Base-by-base conservation (phyloP, 1,139 yeast genomes). In the Yamadazyma triangularis region DNA sequence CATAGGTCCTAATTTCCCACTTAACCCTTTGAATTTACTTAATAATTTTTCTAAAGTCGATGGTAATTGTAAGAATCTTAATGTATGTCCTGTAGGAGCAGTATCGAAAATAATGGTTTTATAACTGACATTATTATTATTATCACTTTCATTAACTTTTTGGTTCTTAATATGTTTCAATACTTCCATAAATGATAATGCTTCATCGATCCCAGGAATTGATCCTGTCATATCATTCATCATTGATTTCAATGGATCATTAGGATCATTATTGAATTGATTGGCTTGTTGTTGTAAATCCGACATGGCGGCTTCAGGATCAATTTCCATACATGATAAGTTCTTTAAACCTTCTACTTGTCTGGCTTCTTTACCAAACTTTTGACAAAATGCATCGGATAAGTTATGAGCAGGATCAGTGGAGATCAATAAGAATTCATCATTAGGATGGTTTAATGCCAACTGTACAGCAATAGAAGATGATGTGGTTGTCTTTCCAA, bases 351-450 rank as follows among this genome's bases (percentile, higher is more conserved):
- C 97, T 26, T 91, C 87, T 16, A 91, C 97, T 36, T 79, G 74
- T 51, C 96, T 76, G 8, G 98, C 97, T 48, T 91, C 98, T 56
- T 91, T 91, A 46, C 95, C 95, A 52, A 91, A 91, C 58, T 91
- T 91, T 57, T 91, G 98, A 54, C 96, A 95, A 60, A 91, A 91
- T 1, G 98, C 98, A 58, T 91, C 98, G 21, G 95, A 84, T 47
- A 91, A 70, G 56, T 91, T 91, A 59, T 91, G 98, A 4, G 98
- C 98, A 15, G 98, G 98, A 60, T 91, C 98, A 1, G 98, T 91
- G 18, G 97, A 89, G 47, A 91, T 91, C 50, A 91, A 68, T 39
- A 91, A 68, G 44, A 88, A 94, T 48, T 84, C 80, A 44, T 86
- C 89, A 19, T 75, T 56, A 31, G 93, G 91, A 53, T 86, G 81